A percentile compares a stretch with the other conserved stretches of the same genome.
phyloP scores from a whole-genome alignment of 2,329 filamentous ascomycete species.

The Fusarium dimerum region DNA sequence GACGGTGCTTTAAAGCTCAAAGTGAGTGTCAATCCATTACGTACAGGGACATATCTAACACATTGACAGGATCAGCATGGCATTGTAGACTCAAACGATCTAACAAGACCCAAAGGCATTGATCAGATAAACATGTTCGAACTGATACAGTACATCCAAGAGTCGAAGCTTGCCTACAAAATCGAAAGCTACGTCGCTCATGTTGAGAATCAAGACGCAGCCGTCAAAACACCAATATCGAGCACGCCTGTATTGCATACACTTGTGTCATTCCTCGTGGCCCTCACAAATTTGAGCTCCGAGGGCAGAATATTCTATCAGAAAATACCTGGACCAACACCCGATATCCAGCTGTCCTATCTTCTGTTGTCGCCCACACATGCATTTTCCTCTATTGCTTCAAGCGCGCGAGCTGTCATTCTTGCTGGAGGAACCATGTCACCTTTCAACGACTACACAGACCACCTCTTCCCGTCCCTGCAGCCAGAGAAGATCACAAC shows the following conservation, averaged over 20 bases:
- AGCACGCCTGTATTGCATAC: conserved; percentile 55
- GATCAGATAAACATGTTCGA: conserved; percentile 96
- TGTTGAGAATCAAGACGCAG: conserved; percentile 49
- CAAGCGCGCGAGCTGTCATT: conserved; percentile 82
- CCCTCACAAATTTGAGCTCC: conserved; percentile 81
- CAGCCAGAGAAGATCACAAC: conserved; percentile 66
- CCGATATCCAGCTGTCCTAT: conserved; percentile 71
- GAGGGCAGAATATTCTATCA: conserved; percentile 69
- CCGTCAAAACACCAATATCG: conserved; percentile 24
- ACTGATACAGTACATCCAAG: conserved; percentile 81
- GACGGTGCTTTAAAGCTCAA: conserved; percentile 51
- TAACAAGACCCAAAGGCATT: conserved; percentile 81
- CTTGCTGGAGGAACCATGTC: conserved; percentile 97
- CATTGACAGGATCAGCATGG: conserved; percentile 53
- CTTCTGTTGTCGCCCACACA: conserved; percentile 88
- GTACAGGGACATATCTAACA: conserved; percentile 1
- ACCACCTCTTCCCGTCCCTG: conserved; percentile 82
- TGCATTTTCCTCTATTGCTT: conserved; percentile 85
- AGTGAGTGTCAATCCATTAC: conserved; percentile 34
- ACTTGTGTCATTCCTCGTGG: conserved; percentile 66
- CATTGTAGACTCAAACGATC: conserved; percentile 66
- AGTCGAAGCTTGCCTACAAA: conserved; percentile 91
- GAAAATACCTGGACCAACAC: conserved; percentile 37
- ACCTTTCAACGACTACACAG: conserved; percentile 86
- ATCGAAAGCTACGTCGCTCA: conserved; percentile 83